Percentiles rank a stretch among this genome's conserved stretches.
phyloP scores from a whole-genome alignment of 768 basidiomycete species.

The Coprinopsis strossmayeri region DNA sequence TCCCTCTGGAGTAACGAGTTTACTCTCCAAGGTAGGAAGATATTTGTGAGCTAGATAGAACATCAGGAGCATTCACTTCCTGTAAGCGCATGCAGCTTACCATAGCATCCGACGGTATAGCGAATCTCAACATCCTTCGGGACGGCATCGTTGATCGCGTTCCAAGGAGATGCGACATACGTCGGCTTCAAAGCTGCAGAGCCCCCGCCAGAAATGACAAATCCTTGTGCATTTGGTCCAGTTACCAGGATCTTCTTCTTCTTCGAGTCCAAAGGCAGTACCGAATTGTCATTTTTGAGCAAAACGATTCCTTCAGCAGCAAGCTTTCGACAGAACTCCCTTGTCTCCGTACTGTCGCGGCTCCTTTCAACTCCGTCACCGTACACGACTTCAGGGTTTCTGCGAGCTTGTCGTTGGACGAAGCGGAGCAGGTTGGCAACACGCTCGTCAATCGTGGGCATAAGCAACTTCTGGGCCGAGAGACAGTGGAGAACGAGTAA shows the following conservation, averaged over 20 bases:
- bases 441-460: constrained; percentile 41
- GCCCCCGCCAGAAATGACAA: constrained; percentile 70
- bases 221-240: constrained; percentile 61
- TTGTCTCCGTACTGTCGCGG: constrained; percentile 43
- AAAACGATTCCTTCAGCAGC: constrained; percentile 61
- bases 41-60: constrained; percentile 50
- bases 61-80: background rate
- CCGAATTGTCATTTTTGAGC: constrained; percentile 49
- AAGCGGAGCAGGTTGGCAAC: constrained; percentile 45
- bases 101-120: constrained; percentile 61
- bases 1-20: constrained; percentile 44
- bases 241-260: constrained; percentile 54
- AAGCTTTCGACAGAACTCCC: constrained; percentile 46
- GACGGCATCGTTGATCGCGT: constrained; percentile 47
- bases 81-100: constrained; percentile 25
- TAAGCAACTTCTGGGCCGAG: constrained; percentile 40
- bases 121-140: constrained; percentile 43
- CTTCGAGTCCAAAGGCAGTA: constrained; percentile 45
- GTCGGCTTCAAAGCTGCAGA: constrained; percentile 67
- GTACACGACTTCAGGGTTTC: constrained; percentile 54
- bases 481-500: constrained; percentile 30
- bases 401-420: constrained; percentile 49
- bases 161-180: constrained; percentile 59
- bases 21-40: constrained; percentile 60
- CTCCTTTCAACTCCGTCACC: constrained; percentile 56